Percentiles rank a stretch among this genome's conserved stretches.
Evolutionary conservation across 345 rosid genomes (phyloP).

Genomic region (sweet orange (Citrus sinensis)): DVS_A1.0 CM039169.1:16958501-16959000

Average conservation of each 20-base stretch:
- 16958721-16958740: conserved; percentile 99
- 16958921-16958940: conserved; percentile 82
- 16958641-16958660: conserved; percentile 92
- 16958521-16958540: conserved; percentile 96
- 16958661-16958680: conserved; percentile 92
- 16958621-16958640: conserved; percentile 68
- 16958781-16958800: conserved; percentile 94
- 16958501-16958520: conserved; percentile 99
- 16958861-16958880: conserved; percentile 75
- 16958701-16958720: conserved; percentile 98
- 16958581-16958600: conserved; percentile 79
- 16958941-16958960: conserved; percentile 86
- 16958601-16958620: conserved; percentile 59
- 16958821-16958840: conserved; percentile 80
- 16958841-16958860: conserved; percentile 92
- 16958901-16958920: conserved; percentile 96
- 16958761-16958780: conserved; percentile 99
- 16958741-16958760: conserved; percentile 95
- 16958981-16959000: conserved; percentile 11
- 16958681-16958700: conserved; percentile 95
- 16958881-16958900: conserved; percentile 92
- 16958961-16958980: conserved; percentile 84
- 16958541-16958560: conserved; percentile 86
- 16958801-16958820: conserved; percentile 51
- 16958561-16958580: conserved; percentile 87